Evolutionary conservation across 495 filamentous ascomycete genomes (phyloP).

Genomic region (Thozetella sp.): DNA sequence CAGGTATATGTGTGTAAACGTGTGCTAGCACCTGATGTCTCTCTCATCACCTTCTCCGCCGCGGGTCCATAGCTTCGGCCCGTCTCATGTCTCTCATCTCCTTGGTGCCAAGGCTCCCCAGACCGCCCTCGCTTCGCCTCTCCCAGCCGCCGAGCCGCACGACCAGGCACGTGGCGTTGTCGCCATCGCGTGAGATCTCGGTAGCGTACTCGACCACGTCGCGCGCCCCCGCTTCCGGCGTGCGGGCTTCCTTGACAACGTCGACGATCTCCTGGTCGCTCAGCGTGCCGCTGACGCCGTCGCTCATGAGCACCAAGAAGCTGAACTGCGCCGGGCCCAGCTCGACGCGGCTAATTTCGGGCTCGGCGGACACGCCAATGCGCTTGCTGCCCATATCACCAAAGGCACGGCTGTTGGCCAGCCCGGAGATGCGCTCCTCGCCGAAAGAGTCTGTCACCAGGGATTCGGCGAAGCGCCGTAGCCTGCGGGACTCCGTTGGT

Average conservation of each 20-base stretch:
- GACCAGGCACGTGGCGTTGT: conserved; percentile 96
- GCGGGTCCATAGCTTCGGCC: conserved; percentile 82
- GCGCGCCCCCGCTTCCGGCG: conserved; percentile 80
- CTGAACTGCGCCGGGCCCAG: conserved; percentile 79
- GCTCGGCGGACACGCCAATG: conserved; percentile 91
- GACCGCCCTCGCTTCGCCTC: conserved; percentile 81
- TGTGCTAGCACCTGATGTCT: conserved; percentile 2
- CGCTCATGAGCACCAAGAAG: conserved; percentile 85
- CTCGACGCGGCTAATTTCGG: conserved; percentile 76
- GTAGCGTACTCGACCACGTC: conserved; percentile 84
- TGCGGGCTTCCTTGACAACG: conserved; percentile 88
- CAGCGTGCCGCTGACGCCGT: conserved; percentile 82
- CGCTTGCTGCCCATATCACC: conserved; percentile 91
- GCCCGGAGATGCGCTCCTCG: conserved; percentile 90
- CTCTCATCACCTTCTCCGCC: conserved; percentile 54
- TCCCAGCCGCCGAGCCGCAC: conserved; percentile 95
- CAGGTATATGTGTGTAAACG: too few relatives aligned
- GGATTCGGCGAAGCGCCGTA: conserved; percentile 76
- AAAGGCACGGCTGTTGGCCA: conserved; percentile 93
- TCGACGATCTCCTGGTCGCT: conserved; percentile 94
- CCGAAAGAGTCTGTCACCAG: conserved; percentile 96
- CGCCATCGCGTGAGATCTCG: conserved; percentile 78
- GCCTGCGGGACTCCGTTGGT: conserved; percentile 77
- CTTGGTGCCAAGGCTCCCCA: conserved; percentile 87
- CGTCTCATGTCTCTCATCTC: conserved; percentile 85